Evolutionary conservation across 2,329 filamentous ascomycete species (phyloP).

Genomic region (Trichoderma breve): DNA sequence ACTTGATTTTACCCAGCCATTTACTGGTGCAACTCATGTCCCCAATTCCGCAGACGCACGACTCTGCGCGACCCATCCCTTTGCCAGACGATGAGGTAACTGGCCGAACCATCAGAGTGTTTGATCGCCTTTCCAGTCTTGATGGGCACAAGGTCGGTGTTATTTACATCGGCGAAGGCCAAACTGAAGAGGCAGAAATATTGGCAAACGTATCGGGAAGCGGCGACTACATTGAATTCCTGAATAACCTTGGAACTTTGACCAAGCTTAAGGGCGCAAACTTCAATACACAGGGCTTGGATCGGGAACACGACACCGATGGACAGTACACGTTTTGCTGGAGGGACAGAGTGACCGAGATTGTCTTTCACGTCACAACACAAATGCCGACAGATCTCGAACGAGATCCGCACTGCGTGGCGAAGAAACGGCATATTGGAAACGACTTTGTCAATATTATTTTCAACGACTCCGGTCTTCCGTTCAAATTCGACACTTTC

Average conservation of each 20-base stretch:
- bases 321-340: constrained; percentile 89
- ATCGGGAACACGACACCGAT: constrained; percentile 73
- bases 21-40: constrained; percentile 68
- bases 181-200: constrained; percentile 79
- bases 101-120: constrained; percentile 71
- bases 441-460: constrained; percentile 98
- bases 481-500: constrained; percentile 88
- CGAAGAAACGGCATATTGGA: constrained; percentile 93
- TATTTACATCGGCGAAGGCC: constrained; percentile 86
- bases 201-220: constrained; percentile 84
- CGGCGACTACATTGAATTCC: constrained; percentile 81
- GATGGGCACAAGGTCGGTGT: constrained; percentile 96
- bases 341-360: constrained; percentile 91
- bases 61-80: constrained; percentile 67
- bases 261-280: constrained; percentile 77
- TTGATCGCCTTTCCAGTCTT: constrained; percentile 85
- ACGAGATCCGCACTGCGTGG: constrained; percentile 69
- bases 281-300: constrained; percentile 91
- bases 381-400: constrained; percentile 92
- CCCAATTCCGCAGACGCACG: constrained; percentile 56
- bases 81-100: constrained; percentile 69
- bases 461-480: constrained; percentile 92
- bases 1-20: constrained; percentile 69
- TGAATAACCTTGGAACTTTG: constrained; percentile 77
- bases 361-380: constrained; percentile 92